Evolutionary conservation across 2,329 filamentous ascomycete species (phyloP), one percentile per base, ranked within the genome.

Genomic region (Bertia moriformis): DNA sequence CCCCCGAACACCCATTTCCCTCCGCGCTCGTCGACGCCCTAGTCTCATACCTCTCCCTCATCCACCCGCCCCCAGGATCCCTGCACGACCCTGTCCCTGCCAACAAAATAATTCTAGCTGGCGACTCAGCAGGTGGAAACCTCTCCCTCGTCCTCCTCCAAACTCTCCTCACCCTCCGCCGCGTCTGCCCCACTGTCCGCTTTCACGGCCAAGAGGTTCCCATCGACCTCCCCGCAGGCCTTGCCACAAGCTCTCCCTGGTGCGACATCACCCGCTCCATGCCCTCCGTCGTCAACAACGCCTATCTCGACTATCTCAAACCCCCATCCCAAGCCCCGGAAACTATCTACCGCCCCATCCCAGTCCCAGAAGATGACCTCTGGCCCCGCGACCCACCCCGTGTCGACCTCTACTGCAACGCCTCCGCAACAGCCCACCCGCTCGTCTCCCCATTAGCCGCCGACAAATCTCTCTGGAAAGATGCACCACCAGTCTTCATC

Each of bases 71-170:
- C 0, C 63, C 71, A 0, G 78, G 68, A 14, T 70, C 82, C 0
- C 68, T 75, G 35, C 83, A 91, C 52, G 62, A 68, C 13, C 61
- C 83, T 2, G 70, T 89, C 1, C 59, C 65, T 4, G 66, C 84
- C 0, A 61, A 65, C 32, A 64, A 84, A 40, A 78, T 91, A 32
- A 73, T 87, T 7, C 63, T 91, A 46, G 67, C 70, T 2, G 84
- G 84, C 29, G 84, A 91, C 51, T 80, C 73, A 41, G 83, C 85
- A 3, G 84, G 85, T 13, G 84, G 81, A 2, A 83, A 82, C 46
- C 69, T 89, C 30, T 59, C 65, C 13, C 65, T 85, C 13, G 69
- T 73, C 1, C 66, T 91, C 0, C 61, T 83, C 1, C 81, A 85
- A 51, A 64, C 81, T 0, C 49, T 89, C 1, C 64, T 88, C 1